Base-by-base conservation (phyloP, 1,139 yeast species). In the Taphrina communis region DNA sequence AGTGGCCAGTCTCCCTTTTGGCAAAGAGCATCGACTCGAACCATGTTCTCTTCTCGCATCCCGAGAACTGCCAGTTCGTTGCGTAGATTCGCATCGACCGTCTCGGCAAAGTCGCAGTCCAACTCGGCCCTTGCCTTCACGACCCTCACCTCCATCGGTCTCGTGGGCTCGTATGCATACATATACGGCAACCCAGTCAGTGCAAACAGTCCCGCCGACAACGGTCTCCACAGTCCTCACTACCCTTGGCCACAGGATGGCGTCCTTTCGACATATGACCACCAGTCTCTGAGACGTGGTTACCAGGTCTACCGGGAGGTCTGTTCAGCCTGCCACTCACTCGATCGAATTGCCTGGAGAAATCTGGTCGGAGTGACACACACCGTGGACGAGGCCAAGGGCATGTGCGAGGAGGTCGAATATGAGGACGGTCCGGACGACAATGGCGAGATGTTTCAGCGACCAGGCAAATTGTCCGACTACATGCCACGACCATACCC, bases 381-480 rank as follows among this genome's bases (percentile, higher is more conserved):
- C 84, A 87, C 96, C 72, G 85, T 92, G 75, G 78, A 86, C 72
- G 99, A 94, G 82, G 97, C 89, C 75, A 90, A 90, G 82, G 96
- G 86, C 48, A 88, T 94, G 88, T 93, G 96, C 76, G 97, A 90
- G 81, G 97, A 92, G 81, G 89, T 90, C 79, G 99, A 94, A 84
- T 94, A 94, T 82, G 97, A 92, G 77, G 97, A 93, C 78, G 99
- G 95, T 82, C 99, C 99, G 69, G 98, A 94, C 86, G 99, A 94
- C 81, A 96, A 93, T 84, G 99, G 99, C 80, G 89, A 90, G 80
- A 97, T 97, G 81, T 90, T 90, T 84, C 92, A 89, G 89, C 91
- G 99, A 85, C 89, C 96, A 72, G 99, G 99, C 83, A 95, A 94
- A 83, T 86, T 94, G 79, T 93, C 98, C 73, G 99, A 94, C 82